These are phyloP conservation scores for Cokeromyces recurvatus DNA, from an alignment of 371 early-diverging fungal species.

Conservation along the genomic window DNA sequence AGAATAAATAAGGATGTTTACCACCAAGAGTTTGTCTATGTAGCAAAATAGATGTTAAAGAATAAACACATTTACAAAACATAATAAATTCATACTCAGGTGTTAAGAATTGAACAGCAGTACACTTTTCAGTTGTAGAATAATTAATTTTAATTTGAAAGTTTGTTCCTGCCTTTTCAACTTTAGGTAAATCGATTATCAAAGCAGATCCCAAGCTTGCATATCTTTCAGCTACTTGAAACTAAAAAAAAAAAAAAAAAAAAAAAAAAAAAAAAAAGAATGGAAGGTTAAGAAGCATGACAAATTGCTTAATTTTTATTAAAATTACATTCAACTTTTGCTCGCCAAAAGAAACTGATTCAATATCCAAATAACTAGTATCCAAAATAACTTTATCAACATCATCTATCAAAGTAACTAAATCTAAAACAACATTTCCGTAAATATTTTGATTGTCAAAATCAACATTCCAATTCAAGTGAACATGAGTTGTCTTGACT, in stretches of 20 bases:
- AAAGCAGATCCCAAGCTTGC: constrained; percentile 74
- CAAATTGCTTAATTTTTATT: too few relatives aligned
- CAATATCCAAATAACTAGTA: constrained; percentile 63
- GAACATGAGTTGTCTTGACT: constrained; percentile 69
- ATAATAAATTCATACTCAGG: constrained; percentile 57
- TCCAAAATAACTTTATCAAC: constrained; percentile 73
- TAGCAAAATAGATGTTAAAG: not conserved
- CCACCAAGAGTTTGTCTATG: constrained; percentile 89
- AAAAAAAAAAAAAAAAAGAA: not conserved
- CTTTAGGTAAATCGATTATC: constrained; percentile 51
- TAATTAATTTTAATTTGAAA: constrained; percentile 67
- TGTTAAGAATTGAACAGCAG: constrained; percentile 87
- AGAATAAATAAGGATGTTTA: constrained; percentile 90
- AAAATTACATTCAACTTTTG: constrained; percentile 43
- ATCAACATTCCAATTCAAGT: constrained; percentile 73
- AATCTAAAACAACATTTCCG: constrained; percentile 62
- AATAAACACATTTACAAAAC: not conserved
- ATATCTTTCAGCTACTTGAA: constrained; percentile 50
- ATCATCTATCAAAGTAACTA: constrained; percentile 44
- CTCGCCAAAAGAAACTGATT: constrained; percentile 37
- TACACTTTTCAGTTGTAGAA: constrained; percentile 74
- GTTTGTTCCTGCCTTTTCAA: constrained; percentile 31
- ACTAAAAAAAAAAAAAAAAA: too few relatives aligned
- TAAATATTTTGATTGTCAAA: constrained; percentile 64
- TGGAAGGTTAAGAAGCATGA: too few relatives aligned